phyloP scores from a whole-genome alignment of 805 yeast genomes.

The Spathaspora passalidarum region DNA sequence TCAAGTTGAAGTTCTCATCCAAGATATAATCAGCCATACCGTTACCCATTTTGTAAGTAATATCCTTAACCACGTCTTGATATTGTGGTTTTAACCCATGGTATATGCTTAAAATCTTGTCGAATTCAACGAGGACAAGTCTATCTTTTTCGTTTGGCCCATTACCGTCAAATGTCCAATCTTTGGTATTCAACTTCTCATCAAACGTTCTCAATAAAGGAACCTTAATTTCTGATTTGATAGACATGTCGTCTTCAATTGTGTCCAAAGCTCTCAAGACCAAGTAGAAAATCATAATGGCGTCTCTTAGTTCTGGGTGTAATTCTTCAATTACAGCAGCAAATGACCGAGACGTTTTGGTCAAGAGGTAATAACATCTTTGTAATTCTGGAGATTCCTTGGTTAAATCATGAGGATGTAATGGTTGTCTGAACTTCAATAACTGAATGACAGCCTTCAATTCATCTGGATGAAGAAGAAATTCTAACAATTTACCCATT shows the following conservation, averaged over 20 bases:
- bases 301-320: slow-evolving; percentile 83
- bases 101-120: slow-evolving; percentile 63
- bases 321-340: slow-evolving; percentile 91
- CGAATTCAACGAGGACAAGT: slow-evolving; percentile 76
- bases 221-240: slow-evolving; percentile 67
- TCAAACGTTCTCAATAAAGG: slow-evolving; percentile 71
- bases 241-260: slow-evolving; percentile 92
- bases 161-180: slow-evolving; percentile 80
- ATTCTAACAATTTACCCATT: slow-evolving; percentile 62
- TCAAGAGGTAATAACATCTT: slow-evolving; percentile 67
- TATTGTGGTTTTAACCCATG: slow-evolving; percentile 71
- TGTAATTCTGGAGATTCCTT: slow-evolving; percentile 25
- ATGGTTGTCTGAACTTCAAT: slow-evolving; percentile 48
- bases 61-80: slow-evolving; percentile 73
- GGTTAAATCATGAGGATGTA: slow-evolving; percentile 44
- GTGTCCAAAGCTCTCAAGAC: slow-evolving; percentile 91
- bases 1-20: slow-evolving; percentile 71
- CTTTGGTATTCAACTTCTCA: slow-evolving; percentile 55
- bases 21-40: slow-evolving; percentile 95
- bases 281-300: slow-evolving; percentile 80
- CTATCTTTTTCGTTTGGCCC: slow-evolving; percentile 80
- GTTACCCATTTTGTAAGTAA: slow-evolving; percentile 85
- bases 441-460: slow-evolving; percentile 64
- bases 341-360: slow-evolving; percentile 81
- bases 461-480: slow-evolving; percentile 70